Evolutionary conservation across 768 basidiomycete genomes (phyloP).

Genomic region (Rhodosporidiobolus sp.): DNA sequence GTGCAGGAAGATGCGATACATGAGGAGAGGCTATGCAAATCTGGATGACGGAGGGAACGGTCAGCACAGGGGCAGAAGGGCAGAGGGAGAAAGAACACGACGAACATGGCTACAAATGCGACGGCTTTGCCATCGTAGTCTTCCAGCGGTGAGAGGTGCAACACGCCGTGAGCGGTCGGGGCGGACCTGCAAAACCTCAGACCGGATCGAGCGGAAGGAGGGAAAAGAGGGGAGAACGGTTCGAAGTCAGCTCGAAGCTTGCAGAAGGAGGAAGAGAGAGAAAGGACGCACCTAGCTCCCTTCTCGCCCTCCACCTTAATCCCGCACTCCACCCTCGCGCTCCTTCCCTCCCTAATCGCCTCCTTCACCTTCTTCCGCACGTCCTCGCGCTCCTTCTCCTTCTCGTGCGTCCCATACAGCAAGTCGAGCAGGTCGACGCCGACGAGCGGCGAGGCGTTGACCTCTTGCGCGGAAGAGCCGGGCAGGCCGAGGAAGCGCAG

Average conservation of each 20-base stretch:
- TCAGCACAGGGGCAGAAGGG: neutral
- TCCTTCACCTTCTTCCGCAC: constrained; percentile 3
- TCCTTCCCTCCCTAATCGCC: constrained; percentile 4
- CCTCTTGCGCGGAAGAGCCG: constrained; percentile 2
- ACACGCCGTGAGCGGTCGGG: constrained; percentile 7
- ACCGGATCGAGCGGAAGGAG: neutral
- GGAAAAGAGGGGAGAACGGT: neutral
- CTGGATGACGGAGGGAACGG: neutral
- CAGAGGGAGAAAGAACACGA: neutral
- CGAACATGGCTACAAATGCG: constrained; percentile 26
- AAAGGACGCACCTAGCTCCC: neutral
- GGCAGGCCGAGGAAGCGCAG: constrained; percentile 27
- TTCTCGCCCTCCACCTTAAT: constrained; percentile 12
- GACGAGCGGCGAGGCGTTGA: constrained; percentile 15
- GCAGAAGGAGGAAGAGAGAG: neutral
- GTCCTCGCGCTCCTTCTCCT: neutral
- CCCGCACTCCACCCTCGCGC: constrained; percentile 14
- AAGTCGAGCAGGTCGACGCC: constrained; percentile 17
- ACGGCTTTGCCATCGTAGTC: constrained; percentile 4
- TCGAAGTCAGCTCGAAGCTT: neutral
- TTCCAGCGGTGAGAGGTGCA: constrained; percentile 27
- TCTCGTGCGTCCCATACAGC: neutral
- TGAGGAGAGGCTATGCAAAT: neutral
- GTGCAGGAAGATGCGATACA: neutral
- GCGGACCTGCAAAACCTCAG: neutral